Percentiles rank a stretch among this genome's conserved stretches.
Conservation (phyloP, 2,329 filamentous ascomycete genomes). For the Apiospora pterosperma region DNA sequence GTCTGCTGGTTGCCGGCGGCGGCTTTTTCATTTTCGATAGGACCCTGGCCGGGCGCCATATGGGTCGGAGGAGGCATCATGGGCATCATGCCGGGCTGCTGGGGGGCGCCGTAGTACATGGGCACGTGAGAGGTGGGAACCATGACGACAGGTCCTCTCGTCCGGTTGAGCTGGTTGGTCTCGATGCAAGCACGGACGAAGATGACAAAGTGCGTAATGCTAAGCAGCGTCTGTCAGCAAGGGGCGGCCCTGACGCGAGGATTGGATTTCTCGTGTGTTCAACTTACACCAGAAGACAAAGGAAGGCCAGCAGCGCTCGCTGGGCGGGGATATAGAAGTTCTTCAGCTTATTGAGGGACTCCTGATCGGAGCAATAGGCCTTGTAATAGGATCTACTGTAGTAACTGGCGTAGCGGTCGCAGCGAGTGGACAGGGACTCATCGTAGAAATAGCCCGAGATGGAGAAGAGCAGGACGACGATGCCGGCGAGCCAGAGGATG, state of each 20-base stretch:
- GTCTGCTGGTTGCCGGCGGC: neutral
- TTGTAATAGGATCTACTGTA: neutral
- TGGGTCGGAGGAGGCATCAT: constrained; percentile 5
- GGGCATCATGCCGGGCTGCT: constrained; percentile 5
- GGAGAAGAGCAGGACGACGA: constrained; percentile 6
- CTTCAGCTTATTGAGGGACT: neutral
- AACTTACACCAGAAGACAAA: constrained; percentile 8
- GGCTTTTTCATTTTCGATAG: neutral
- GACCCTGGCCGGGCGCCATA: neutral
- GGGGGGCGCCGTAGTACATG: neutral
- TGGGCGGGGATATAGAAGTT: neutral
- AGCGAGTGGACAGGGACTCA: neutral
- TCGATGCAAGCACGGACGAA: constrained; percentile 12
- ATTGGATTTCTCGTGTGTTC: neutral
- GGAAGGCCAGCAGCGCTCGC: constrained; percentile 5
- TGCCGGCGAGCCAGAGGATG: constrained; percentile 6
- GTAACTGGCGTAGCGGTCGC: neutral
- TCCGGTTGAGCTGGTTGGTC: constrained; percentile 8
- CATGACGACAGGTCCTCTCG: neutral
- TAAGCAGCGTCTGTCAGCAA: neutral
- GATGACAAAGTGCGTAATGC: constrained; percentile 10
- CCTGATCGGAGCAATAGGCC: neutral
- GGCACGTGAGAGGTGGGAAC: neutral
- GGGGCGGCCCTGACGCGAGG: neutral
- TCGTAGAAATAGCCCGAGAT: neutral